Percentiles rank a stretch among this genome's conserved stretches.
Conservation (phyloP, 2,329 filamentous ascomycete species). For the Aspergillus tubingensis region DNA sequence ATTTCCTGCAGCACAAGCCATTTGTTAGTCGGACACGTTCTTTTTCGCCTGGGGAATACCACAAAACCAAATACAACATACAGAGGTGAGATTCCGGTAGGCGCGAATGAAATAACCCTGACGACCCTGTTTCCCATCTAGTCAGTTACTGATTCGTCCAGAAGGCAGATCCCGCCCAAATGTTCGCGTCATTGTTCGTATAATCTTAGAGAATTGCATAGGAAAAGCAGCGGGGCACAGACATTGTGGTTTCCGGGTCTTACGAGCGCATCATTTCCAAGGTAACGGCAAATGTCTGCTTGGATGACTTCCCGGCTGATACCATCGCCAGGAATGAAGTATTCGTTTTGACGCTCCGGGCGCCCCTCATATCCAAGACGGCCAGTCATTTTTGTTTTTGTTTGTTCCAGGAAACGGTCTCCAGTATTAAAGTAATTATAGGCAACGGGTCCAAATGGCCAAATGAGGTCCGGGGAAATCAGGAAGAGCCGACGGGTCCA, state of each 20-base stretch:
- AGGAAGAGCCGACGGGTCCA: constrained; percentile 23
- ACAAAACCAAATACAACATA: constrained; percentile 49
- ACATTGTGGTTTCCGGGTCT: constrained; percentile 75
- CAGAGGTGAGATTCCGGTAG: constrained; percentile 75
- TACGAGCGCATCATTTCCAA: constrained; percentile 79
- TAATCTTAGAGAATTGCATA: constrained; percentile 5
- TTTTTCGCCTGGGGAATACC: background rate
- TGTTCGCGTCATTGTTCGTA: background rate
- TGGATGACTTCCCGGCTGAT: constrained; percentile 84
- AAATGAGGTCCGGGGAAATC: constrained; percentile 24
- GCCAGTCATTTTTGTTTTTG: constrained; percentile 36
- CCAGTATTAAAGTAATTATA: constrained; percentile 27
- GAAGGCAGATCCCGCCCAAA: constrained; percentile 1
- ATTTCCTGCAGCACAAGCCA: constrained; percentile 47
- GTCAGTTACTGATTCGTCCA: constrained; percentile 30
- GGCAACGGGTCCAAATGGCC: constrained; percentile 32
- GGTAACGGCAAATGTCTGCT: constrained; percentile 79
- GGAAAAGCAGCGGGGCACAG: constrained; percentile 38
- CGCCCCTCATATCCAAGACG: constrained; percentile 36
- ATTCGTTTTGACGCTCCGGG: constrained; percentile 64
- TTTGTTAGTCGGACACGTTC: constrained; percentile 23
- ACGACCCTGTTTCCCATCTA: constrained; percentile 56
- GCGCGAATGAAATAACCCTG: constrained; percentile 77
- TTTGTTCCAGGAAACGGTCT: constrained; percentile 29
- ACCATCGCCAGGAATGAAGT: constrained; percentile 76